Base-by-base conservation (phyloP, 164 flowering plant genomes). In the Magnolia officinalis region DNA sequence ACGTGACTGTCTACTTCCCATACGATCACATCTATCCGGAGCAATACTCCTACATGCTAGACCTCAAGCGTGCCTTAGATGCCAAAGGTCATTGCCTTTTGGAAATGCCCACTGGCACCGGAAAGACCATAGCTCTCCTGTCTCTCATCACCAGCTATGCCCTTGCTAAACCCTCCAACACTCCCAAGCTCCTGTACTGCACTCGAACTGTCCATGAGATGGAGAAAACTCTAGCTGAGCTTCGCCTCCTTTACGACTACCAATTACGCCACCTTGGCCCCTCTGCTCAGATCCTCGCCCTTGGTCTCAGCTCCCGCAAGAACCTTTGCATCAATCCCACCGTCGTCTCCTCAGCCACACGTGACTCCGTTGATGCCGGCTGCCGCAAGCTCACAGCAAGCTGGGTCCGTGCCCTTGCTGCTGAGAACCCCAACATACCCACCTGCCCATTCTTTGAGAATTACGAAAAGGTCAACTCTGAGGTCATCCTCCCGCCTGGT, bases 121-220 rank as follows among this genome's bases (percentile, higher is more conserved):
- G 99, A 5, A 94, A 96, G 78, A 94, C 99, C 80, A 96, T 96
- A 31, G 97, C 99, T 55, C 85, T 96, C 21, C 94, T 96, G 67
- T 92, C 99, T 6, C 88, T 96, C 71, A 94, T 94, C 86, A 91
- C 95, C 52, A 83, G 89, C 77, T 96, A 96, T 84, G 65, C 86
- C 6, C 90, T 94, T 64, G 86, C 91, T 66, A 89, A 89, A 50
- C 91, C 96, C 58, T 80, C 89, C 14, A 81, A 78, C 72, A 91
- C 96, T 0, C 70, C 88, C 51, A 94, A 92, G 81, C 96, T 96
- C 75, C 76, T 96, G 74, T 96, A 96, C 90, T 96, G 99, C 84
- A 96, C 99, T n/a, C 95, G 98, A 73, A 94, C 99, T 11, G 99
- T 96, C 37, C 99, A 96, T 80, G 99, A 96, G 84, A 96, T 96